Evolutionary conservation across 805 yeast genomes (phyloP), one percentile per base, ranked within the genome.

Genomic region (Candida hungchunana): DNA sequence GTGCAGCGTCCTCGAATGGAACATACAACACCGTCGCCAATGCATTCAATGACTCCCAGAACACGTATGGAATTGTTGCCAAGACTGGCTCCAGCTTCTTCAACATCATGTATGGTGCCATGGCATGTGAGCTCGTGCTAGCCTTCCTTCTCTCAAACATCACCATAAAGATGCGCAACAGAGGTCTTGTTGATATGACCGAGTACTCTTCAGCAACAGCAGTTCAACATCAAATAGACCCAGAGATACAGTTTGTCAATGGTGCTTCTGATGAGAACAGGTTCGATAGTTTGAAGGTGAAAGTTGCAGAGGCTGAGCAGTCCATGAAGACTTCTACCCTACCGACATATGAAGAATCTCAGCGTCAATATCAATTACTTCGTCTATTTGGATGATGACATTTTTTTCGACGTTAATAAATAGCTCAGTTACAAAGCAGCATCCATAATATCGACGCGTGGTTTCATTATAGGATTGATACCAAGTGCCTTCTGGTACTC

Each of bases 401-500:
- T 20, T 11, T 20, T 20, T 20, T 8, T 20, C 10, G 8, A 8
- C 11, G 8, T 20, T 11, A 20, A 20, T 20, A 20, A 20, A 20
- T 20, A 20, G 11, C 10, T 20, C 8, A 8, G 10, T 20, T 11
- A 20, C 10, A 11, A 20, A 20, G 23, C 23, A 20, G 23, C 11
- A 11, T 20, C n/a, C n/a, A n/a, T n/a, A n/a, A n/a, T n/a, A n/a
- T n/a, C n/a, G n/a, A n/a, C n/a, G n/a, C n/a, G n/a, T n/a, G n/a
- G n/a, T n/a, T n/a, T n/a, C n/a, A n/a, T n/a, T n/a, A n/a, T n/a
- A n/a, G n/a, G n/a, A n/a, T n/a, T n/a, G n/a, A n/a, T n/a, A n/a
- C n/a, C n/a, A n/a, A n/a, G n/a, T n/a, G n/a, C n/a, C 23, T 22
- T 38, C 4, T 31, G 36, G 21, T 37, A 46, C 27, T 48, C 53